A percentile compares a stretch with the other conserved stretches of the same genome.
Conservation (phyloP, 1,284 basidiomycete species). For the Taiwanofungus camphoratus region DNA sequence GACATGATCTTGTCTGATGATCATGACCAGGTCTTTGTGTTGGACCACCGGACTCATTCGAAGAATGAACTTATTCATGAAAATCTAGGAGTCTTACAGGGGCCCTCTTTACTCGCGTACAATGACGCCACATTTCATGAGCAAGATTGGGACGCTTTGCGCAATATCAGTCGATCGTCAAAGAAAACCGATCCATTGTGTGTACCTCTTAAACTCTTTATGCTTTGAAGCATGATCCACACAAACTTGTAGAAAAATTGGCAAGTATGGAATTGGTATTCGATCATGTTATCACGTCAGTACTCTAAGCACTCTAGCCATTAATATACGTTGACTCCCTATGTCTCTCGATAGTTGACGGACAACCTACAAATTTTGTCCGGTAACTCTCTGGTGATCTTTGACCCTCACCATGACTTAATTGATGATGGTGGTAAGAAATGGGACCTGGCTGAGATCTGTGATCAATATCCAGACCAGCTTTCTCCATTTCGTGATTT, state of each 20-base stretch:
- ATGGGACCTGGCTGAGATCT: constrained; percentile 23
- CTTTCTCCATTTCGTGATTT: constrained; percentile 31
- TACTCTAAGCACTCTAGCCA: not conserved
- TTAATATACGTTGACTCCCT: not conserved
- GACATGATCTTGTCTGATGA: not conserved
- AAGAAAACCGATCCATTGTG: constrained; percentile 40
- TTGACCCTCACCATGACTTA: constrained; percentile 38
- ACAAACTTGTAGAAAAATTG: constrained; percentile 37
- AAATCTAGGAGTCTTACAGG: constrained; percentile 31
- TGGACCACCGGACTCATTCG: constrained; percentile 33
- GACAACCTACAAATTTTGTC: constrained; percentile 48
- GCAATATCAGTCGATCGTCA: constrained; percentile 40
- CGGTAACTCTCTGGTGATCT: constrained; percentile 31
- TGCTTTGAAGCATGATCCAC: not conserved
- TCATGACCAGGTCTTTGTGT: constrained; percentile 33
- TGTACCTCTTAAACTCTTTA: constrained; percentile 11
- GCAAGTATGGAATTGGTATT: constrained; percentile 49
- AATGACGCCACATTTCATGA: constrained; percentile 38
- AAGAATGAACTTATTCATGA: constrained; percentile 23
- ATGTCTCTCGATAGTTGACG: constrained; percentile 32
- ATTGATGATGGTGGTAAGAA: constrained; percentile 27
- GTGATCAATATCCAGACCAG: constrained; percentile 26
- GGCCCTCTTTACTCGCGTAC: constrained; percentile 41
- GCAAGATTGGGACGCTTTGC: constrained; percentile 40
- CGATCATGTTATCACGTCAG: constrained; percentile 45